A percentile compares a stretch with the other conserved stretches of the same genome.
These are phyloP conservation scores for Pestalotiopsis sp. DNA, from an alignment of 2,329 filamentous ascomycete genomes.

Conservation along the genomic window DNA sequence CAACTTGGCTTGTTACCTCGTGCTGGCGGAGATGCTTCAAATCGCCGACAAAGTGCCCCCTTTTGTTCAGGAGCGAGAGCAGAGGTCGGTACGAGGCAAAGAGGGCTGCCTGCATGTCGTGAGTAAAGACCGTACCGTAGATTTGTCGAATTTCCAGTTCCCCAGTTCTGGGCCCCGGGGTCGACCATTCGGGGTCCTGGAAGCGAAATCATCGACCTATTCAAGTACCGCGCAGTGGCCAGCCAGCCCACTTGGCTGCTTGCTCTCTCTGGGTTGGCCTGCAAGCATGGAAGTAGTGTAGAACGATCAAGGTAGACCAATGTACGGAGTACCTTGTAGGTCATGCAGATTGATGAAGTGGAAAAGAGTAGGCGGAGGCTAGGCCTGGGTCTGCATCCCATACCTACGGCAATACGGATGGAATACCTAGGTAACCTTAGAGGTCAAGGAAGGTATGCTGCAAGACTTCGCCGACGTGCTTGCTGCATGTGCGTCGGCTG, in stretches of 20 bases:
- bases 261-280: background rate
- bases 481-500: no score
- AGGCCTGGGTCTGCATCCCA: no score
- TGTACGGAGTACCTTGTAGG: background rate
- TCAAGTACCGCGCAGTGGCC: background rate
- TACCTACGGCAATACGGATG: no score
- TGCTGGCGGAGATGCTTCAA: background rate
- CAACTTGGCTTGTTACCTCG: background rate
- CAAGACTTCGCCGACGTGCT: no score
- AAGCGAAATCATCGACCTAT: background rate
- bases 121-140: background rate
- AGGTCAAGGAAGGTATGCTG: no score
- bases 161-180: background rate
- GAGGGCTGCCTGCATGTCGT: background rate
- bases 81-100: background rate
- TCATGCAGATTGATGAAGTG: background rate
- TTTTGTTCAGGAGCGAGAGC: background rate
- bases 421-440: no score
- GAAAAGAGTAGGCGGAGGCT: background rate
- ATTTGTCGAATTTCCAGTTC: background rate
- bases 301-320: background rate
- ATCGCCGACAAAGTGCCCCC: background rate
- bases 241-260: background rate
- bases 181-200: background rate
- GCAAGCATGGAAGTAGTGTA: background rate